phyloP scores from a whole-genome alignment of 208 protist species.

The Leptomonas seymouri region DNA sequence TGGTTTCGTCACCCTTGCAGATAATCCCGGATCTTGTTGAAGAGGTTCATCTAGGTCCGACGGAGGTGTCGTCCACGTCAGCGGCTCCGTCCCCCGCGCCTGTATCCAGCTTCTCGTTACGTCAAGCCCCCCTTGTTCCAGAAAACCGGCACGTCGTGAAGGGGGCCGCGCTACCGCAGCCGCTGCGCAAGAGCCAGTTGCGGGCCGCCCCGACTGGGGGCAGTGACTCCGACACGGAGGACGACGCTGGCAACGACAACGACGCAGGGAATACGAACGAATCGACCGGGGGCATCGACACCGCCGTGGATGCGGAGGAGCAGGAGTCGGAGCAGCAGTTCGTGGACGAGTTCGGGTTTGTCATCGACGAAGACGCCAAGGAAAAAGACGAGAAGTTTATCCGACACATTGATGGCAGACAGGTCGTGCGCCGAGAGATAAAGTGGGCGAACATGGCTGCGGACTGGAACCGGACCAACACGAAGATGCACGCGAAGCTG shows the following conservation, averaged over 20 bases:
- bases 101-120: slow-evolving; percentile 2
- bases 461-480: slow-evolving; percentile 80
- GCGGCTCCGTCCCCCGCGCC: background rate
- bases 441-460: slow-evolving; percentile 92
- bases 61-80: background rate
- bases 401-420: slow-evolving; percentile 65
- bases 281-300: slow-evolving; percentile 9
- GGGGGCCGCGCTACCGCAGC: slow-evolving; percentile 28
- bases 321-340: slow-evolving; percentile 72
- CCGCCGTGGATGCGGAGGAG: slow-evolving; percentile 31
- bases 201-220: slow-evolving; percentile 42
- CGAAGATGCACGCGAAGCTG: slow-evolving; percentile 72
- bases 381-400: slow-evolving; percentile 67
- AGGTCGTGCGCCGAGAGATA: slow-evolving; percentile 75
- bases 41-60: background rate
- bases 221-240: slow-evolving; percentile 61
- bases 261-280: slow-evolving; percentile 7
- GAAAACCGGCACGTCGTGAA: slow-evolving; percentile 24
- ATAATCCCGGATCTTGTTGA: background rate
- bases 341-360: slow-evolving; percentile 92
- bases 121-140: slow-evolving; percentile 18
- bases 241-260: slow-evolving; percentile 13
- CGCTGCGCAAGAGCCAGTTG: slow-evolving; percentile 43
- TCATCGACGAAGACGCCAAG: slow-evolving; percentile 73
- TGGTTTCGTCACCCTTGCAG: slow-evolving; percentile 21